Evolutionary conservation across 139 green algal genomes (phyloP), one percentile per base, ranked within the genome.

Genomic region (Haematococcus lacustris): DNA sequence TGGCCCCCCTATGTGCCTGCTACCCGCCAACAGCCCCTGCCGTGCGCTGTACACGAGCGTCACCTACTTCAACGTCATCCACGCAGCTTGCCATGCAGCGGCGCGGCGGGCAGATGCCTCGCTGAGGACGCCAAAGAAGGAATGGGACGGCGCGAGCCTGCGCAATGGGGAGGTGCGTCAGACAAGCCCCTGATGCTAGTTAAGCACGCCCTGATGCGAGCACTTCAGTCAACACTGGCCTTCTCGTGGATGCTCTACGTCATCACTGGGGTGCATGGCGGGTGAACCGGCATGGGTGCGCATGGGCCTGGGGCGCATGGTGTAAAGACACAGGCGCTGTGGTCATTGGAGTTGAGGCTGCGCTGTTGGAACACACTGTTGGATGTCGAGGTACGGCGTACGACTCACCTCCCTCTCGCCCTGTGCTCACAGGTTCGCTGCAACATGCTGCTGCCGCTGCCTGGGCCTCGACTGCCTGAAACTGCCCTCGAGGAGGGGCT

Each of bases 61-160:
- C 6, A 75, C 38, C 34, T 83, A 92, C 70, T 92, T 90, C 76
- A 92, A 91, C 68, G 62, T 86, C 3, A 92, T 92, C 63, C 87
- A 92, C 68, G 78, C 83, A 4, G 68, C 35, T 70, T 92, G 87
- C 64, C 87, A 92, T 64, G 51, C 64, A 3, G 74, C 80, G 1
- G 87, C 87, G 1, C 76, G 79, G 32, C 68, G 77, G 9, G 87
- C 87, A 17, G 87, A 92, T 60, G 66, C 81, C 0, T 51, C 73
- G 30, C 78, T 84, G 51, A 67, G 78, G 2, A 43, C 68, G 51
- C 81, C 87, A 17, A 92, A 92, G 84, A 41, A 75, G 1, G 87
- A 92, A 76, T 92, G 87, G 87, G 85, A 91, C 38, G 87, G 87
- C 0, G 87, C 87, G 17, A 73, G 83, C 23, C 78, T 91, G 25